Percentiles rank a stretch among this genome's conserved stretches.
Evolutionary conservation across 129 eudicot species (phyloP).

Genomic region (Oenanthe sinensis): DNA sequence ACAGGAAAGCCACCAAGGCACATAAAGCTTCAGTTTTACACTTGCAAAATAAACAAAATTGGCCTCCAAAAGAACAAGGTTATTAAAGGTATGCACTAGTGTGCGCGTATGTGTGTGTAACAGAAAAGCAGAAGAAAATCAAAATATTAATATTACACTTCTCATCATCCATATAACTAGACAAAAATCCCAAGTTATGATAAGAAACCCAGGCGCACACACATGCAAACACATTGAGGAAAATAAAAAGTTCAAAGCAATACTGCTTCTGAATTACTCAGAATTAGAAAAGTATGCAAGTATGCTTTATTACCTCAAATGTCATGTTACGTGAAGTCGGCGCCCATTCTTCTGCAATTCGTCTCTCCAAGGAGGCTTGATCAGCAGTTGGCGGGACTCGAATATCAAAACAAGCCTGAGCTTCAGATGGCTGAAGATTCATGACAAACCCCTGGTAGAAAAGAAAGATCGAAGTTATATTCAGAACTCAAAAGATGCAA

Average conservation of each 20-base stretch:
- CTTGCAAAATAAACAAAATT: neutral
- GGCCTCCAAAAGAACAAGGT: neutral
- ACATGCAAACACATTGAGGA: neutral
- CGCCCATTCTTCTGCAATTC: constrained; percentile 99
- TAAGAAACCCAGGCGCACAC: neutral
- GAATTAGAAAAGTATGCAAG: neutral
- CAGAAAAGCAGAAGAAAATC: neutral
- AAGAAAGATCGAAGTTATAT: constrained; percentile 11
- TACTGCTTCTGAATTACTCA: neutral
- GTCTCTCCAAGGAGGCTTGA: constrained; percentile 56
- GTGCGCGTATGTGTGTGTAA: neutral
- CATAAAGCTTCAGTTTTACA: neutral
- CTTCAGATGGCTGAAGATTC: constrained; percentile 99
- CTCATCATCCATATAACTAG: neutral
- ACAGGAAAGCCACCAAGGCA: neutral
- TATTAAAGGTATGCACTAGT: neutral
- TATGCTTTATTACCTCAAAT: constrained; percentile 5
- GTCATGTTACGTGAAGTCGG: constrained; percentile 82
- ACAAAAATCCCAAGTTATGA: neutral
- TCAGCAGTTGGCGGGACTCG: constrained; percentile 91
- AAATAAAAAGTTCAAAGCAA: neutral
- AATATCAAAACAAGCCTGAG: constrained; percentile 91
- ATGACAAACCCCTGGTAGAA: constrained; percentile 79
- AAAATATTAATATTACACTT: neutral
- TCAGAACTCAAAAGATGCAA: neutral